A percentile compares a stretch with the other conserved stretches of the same genome.
phyloP scores from a whole-genome alignment of 176 grass and related monocot species.

The Ampelocalamus luodianensis region DNA sequence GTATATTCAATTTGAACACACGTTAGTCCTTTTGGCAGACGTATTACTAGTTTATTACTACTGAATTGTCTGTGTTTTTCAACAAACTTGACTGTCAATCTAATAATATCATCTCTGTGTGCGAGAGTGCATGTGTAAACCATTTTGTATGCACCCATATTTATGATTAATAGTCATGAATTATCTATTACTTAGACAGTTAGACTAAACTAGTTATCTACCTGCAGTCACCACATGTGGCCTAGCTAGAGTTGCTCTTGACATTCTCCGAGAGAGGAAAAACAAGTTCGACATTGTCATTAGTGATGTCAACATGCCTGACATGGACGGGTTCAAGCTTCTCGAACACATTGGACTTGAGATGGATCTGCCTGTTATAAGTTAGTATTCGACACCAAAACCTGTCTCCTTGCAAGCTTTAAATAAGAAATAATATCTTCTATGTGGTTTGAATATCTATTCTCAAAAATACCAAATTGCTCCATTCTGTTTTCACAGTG shows the following conservation, averaged over 20 bases:
- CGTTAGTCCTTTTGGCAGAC: constrained; percentile 9
- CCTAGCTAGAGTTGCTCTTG: constrained; percentile 77
- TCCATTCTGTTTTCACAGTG: constrained; percentile 72
- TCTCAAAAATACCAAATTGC: constrained; percentile 43
- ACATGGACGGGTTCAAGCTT: constrained; percentile 99
- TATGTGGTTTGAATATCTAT: constrained; percentile 39
- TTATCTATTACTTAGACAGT: neutral
- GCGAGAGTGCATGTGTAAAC: neutral
- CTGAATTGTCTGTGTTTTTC: neutral
- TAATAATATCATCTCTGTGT: neutral
- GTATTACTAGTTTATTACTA: neutral
- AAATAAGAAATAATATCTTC: constrained; percentile 30
- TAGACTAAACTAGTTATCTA: constrained; percentile 42
- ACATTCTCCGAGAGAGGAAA: constrained; percentile 85
- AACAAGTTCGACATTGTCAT: constrained; percentile 97
- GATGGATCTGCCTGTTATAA: constrained; percentile 98
- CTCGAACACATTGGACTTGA: constrained; percentile 96
- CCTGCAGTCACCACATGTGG: constrained; percentile 85
- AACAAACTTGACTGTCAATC: neutral
- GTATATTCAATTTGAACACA: constrained; percentile 7
- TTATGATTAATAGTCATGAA: constrained; percentile 24
- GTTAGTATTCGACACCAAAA: constrained; percentile 62
- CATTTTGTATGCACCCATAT: constrained; percentile 20
- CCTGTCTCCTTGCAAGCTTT: constrained; percentile 35
- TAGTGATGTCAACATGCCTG: constrained; percentile 99